A percentile compares a stretch with the other conserved stretches of the same genome.
These are phyloP conservation scores for Insectozyma bohioensis DNA, from an alignment of 1,139 yeast species.

Conservation along the genomic window DNA sequence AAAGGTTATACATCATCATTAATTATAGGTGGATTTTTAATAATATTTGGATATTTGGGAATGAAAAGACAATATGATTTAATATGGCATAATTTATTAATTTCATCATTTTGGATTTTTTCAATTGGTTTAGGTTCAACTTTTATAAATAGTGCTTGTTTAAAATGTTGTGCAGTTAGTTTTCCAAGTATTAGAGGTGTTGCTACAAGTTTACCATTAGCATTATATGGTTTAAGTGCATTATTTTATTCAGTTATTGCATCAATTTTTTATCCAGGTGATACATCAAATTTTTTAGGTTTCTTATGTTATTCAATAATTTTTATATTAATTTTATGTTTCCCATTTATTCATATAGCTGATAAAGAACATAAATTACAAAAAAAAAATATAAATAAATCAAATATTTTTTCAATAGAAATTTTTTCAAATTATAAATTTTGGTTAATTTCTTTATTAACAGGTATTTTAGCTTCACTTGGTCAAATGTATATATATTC, in stretches of 20 bases:
- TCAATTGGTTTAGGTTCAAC: slow-evolving; percentile 57
- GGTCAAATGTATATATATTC: slow-evolving; percentile 67
- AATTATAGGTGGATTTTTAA: slow-evolving; percentile 41
- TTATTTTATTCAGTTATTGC: slow-evolving; percentile 53
- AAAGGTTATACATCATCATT: slow-evolving; percentile 49
- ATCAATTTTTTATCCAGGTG: slow-evolving; percentile 47
- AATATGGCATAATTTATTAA: slow-evolving; percentile 25
- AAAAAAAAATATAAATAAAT: slow-evolving; percentile 5
- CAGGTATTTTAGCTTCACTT: slow-evolving; percentile 54
- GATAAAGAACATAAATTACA: slow-evolving; percentile 36
- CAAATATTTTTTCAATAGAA: slow-evolving; percentile 4
- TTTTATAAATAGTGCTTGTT: slow-evolving; percentile 48
- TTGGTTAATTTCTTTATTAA: slow-evolving; percentile 47
- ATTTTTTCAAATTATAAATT: slow-evolving; percentile 38
- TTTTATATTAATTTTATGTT: slow-evolving; percentile 37
- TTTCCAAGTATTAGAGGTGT: slow-evolving; percentile 59
- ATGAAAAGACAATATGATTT: slow-evolving; percentile 46
- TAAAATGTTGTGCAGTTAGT: slow-evolving; percentile 58
- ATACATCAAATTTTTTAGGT: slow-evolving; percentile 49
- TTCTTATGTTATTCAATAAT: slow-evolving; percentile 45
- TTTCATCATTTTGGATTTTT: slow-evolving; percentile 40
- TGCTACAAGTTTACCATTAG: slow-evolving; percentile 60
- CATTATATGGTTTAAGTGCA: slow-evolving; percentile 61
- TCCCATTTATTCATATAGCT: slow-evolving; percentile 48
- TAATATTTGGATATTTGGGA: slow-evolving; percentile 46